Conservation (phyloP, 2,329 filamentous ascomycete genomes). For the Fusarium nisikadoi region DNA sequence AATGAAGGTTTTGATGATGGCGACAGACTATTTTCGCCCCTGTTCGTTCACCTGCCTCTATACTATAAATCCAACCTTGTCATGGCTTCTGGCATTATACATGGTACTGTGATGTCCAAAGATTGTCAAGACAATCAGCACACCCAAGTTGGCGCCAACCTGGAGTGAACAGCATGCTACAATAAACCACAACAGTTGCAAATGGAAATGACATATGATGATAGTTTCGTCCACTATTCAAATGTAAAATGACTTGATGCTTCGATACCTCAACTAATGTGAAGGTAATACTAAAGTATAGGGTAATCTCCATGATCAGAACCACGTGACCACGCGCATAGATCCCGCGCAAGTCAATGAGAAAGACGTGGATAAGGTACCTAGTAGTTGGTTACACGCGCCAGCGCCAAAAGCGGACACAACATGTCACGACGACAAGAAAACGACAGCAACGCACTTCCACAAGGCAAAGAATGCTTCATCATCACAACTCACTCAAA, state of each 20-base stretch:
- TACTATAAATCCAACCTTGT: not conserved
- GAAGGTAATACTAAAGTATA: not conserved
- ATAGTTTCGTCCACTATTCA: not conserved
- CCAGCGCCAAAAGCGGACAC: constrained; percentile 32
- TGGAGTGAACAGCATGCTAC: not conserved
- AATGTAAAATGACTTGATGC: no score
- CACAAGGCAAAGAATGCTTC: not conserved
- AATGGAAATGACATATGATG: not conserved
- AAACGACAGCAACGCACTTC: constrained; percentile 3
- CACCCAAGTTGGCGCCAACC: not conserved
- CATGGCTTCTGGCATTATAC: not conserved
- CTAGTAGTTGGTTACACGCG: constrained; percentile 34
- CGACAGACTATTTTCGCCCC: not conserved
- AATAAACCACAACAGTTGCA: not conserved
- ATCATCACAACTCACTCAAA: not conserved
- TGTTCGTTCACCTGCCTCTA: not conserved
- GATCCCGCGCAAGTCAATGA: constrained; percentile 25
- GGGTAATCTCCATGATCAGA: not conserved
- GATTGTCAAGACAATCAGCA: not conserved
- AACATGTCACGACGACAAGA: constrained; percentile 18
- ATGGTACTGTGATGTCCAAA: not conserved
- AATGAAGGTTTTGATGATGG: not conserved
- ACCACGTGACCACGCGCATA: constrained; percentile 46
- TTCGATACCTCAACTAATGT: no score
- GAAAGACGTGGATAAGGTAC: constrained; percentile 20